Evolutionary conservation across 768 basidiomycete genomes (phyloP), one percentile per base, ranked within the genome.

Genomic region (Chlorophyllum brunneum): DNA sequence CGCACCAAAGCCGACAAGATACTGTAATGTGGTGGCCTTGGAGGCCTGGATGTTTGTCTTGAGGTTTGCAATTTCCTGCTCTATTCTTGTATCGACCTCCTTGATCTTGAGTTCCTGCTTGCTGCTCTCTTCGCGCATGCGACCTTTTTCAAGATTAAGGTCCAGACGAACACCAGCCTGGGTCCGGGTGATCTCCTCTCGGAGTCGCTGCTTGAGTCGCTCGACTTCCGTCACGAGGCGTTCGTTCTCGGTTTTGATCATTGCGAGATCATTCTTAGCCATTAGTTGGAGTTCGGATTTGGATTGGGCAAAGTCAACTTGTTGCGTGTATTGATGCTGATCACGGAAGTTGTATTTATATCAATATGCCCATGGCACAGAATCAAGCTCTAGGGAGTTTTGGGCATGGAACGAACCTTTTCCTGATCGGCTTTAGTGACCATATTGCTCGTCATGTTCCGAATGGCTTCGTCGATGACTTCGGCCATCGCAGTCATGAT

Each of bases 401-500:
- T n/a, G n/a, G n/a, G n/a, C n/a, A n/a, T n/a, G n/a, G n/a, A n/a
- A n/a, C 77, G 31, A 46, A 88, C 95, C 83, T 98, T 98, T 70
- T 98, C 95, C 65, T 97, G 93, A 59, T 97, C 92, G 0, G 92
- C 85, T 67, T 92, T 93, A 4, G 91, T 93, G 54, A 98, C 95
- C 86, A 98, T 89, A 61, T 92, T 93, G 59, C 83, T 85, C 33
- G 92, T 91, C 92, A 99, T 94, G 63, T 94, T 95, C 55, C 87
- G 80, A 34, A 98, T 86, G 64, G 92, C 94, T 75, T 99, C 97
- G 67, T 97, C 92, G 33, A 99, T 93, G 56, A 98, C 95, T 61
- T 94, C 92, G 10, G 93, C 91, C 81, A 99, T 89, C 6, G 95
- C 92, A 40, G 85, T 79, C 94, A 98, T 97, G 64, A 99, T 89